These are phyloP conservation scores for Agrocybe chaxingu DNA, from an alignment of 768 basidiomycete genomes.

Conservation along the genomic window DNA sequence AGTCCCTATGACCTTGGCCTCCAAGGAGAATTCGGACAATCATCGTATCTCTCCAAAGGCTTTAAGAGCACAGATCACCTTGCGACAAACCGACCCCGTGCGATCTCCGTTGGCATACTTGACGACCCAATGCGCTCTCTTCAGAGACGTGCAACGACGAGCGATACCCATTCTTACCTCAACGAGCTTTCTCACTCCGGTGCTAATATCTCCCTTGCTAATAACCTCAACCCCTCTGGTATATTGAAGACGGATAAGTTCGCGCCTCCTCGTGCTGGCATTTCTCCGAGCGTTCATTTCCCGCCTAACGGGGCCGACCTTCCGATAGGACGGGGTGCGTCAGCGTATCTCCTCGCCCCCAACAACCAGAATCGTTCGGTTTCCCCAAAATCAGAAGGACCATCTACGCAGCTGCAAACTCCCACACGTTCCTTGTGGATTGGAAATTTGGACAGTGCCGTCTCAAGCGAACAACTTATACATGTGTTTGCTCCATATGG, in stretches of 20 bases:
- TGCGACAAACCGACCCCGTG: conserved; percentile 62
- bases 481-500: conserved; percentile 96
- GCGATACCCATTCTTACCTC: conserved; percentile 57
- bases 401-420: conserved; percentile 77
- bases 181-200: conserved; percentile 49
- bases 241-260: conserved; percentile 66
- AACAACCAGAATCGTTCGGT: conserved; percentile 69
- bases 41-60: conserved; percentile 65
- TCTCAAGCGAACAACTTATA: conserved; percentile 92
- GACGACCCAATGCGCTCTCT: conserved; percentile 75
- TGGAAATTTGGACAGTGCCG: conserved; percentile 93
- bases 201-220: conserved; percentile 35
- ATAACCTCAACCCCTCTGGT: conserved; percentile 40
- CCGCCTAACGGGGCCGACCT: conserved; percentile 51
- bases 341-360: conserved; percentile 68
- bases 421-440: conserved; percentile 98
- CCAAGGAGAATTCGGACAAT: conserved; percentile 50
- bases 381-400: conserved; percentile 77
- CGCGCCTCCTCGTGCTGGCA: conserved; percentile 37
- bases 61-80: conserved; percentile 77
- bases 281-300: conserved; percentile 64
- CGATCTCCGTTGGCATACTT: conserved; percentile 85
- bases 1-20: conserved; percentile 58
- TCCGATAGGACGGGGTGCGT: conserved; percentile 47
- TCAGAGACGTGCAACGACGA: conserved; percentile 56